Evolutionary conservation across 2,329 filamentous ascomycete species (phyloP), one percentile per base, ranked within the genome.

Genomic region (Microdochium bolleyi): DNA sequence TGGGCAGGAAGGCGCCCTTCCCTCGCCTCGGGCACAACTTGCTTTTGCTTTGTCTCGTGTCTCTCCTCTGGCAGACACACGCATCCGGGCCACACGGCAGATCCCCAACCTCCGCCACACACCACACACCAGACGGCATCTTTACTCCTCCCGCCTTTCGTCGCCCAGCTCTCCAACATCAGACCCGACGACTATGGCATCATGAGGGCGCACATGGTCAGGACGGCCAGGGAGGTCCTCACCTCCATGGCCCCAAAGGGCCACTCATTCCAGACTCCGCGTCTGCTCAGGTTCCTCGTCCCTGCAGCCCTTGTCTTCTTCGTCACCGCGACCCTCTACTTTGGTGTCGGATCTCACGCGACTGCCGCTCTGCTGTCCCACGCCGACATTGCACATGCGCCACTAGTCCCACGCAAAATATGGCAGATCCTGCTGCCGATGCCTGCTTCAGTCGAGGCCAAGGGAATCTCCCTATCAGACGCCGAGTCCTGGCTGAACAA

Each of bases 321-420:
- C 19, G 21, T 46, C 19, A 46, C 41, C 7, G 41, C 41, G 7
- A 46, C n/a, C 24, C 22, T 49, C 48, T 27, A 21, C 25, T 30
- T 30, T 21, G 22, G 48, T 19, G 48, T 30, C 24, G 48, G 25
- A 22, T 49, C 48, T 9, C 48, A 49, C 10, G 24, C 48, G 24
- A 49, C 48, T 24, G 24, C 24, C 48, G 24, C 48, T 19, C 48
- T 14, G 8, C 48, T 49, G n/a, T 25, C 24, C 8, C 48, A 25
- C 24, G 22, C 22, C 22, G 24, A 49, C 48, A 14, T 49, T 9
- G 48, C 52, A 2, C n/a, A 19, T 27, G n/a, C 14, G 24, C 24
- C 52, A 1, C 61, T 72, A 65, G 58, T 83, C 77, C 53, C 55
- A 1, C 53, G 53, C 27, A 32, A 44, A 14, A 55, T 55, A 49